Percentiles rank a stretch among this genome's conserved stretches.
These are phyloP conservation scores for Komagataella pastoris DNA, from an alignment of 805 yeast species.

Conservation along the genomic window DNA sequence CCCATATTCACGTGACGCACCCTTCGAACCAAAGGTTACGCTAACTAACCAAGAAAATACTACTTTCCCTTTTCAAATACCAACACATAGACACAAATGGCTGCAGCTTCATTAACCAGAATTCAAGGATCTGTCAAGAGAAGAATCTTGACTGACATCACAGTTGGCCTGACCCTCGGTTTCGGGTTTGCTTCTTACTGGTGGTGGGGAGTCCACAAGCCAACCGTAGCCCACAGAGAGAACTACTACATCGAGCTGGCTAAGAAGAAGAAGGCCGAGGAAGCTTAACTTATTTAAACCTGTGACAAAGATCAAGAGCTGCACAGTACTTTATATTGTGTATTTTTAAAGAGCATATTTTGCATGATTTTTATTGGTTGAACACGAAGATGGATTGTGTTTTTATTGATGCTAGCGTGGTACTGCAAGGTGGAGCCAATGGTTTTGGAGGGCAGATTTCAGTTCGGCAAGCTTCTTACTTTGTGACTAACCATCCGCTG, in stretches of 20 bases:
- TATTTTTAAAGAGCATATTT: not conserved
- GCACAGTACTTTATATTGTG: not conserved
- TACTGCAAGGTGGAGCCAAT: not conserved
- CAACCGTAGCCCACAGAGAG: conserved; percentile 64
- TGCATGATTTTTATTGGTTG: not conserved
- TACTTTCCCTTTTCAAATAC: not conserved
- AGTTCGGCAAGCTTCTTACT: not conserved
- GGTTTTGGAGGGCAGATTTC: not conserved
- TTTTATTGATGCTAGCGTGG: not conserved
- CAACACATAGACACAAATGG: conserved; percentile 26
- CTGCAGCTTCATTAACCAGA: conserved; percentile 66
- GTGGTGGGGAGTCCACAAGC: conserved; percentile 83
- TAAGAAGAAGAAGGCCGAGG: conserved; percentile 55
- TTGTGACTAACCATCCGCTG: not conserved
- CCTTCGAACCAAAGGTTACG: not conserved
- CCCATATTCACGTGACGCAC: not conserved
- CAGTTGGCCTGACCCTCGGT: conserved; percentile 25
- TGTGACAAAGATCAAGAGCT: not conserved
- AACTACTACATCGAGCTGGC: conserved; percentile 72
- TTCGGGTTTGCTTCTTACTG: conserved; percentile 50
- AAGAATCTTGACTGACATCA: conserved; percentile 68
- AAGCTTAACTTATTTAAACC: conserved; percentile 9
- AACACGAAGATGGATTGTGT: not conserved
- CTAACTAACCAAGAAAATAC: not conserved
- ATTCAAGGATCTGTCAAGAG: conserved; percentile 56